phyloP scores from a whole-genome alignment of 2,329 filamentous ascomycete species.

The Neofusicoccum cordaticola region DNA sequence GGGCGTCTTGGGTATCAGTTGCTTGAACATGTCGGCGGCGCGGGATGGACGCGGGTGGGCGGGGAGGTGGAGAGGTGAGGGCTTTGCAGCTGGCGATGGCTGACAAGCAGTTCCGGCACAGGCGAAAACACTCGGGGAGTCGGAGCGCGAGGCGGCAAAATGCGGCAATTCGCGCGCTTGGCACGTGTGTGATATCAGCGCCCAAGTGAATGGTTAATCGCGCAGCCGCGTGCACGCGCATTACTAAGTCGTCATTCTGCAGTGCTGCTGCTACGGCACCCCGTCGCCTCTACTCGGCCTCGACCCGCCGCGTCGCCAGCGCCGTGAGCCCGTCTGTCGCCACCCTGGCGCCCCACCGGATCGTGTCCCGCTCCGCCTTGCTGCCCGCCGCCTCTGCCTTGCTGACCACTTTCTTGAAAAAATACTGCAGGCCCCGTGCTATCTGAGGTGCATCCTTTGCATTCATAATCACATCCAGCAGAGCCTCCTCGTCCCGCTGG shows the following conservation, averaged over 20 bases:
- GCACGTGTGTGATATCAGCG: conserved; percentile 15
- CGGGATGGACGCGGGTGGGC: conserved; percentile 23
- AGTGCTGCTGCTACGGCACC: too few species aligned
- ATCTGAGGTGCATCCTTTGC: conserved; percentile 65
- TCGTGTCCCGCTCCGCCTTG: conserved; percentile 51
- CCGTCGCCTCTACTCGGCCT: conserved; percentile 22
- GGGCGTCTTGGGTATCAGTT: conserved; percentile 49
- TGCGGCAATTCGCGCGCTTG: conserved; percentile 15
- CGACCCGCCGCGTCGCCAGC: conserved; percentile 28
- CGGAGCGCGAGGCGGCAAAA: conserved; percentile 16
- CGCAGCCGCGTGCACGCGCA: background rate
- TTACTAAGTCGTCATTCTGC: background rate
- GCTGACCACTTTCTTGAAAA: conserved; percentile 71
- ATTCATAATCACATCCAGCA: conserved; percentile 66
- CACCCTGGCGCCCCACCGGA: conserved; percentile 45
- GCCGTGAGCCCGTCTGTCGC: conserved; percentile 36
- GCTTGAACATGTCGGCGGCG: conserved; percentile 50
- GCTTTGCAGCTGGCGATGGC: conserved; percentile 11
- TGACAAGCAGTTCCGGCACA: background rate
- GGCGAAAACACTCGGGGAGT: conserved; percentile 17
- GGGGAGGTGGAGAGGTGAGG: conserved; percentile 19
- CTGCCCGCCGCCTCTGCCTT: conserved; percentile 57
- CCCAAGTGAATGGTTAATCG: conserved; percentile 5
- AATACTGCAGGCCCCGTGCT: conserved; percentile 72
- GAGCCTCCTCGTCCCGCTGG: conserved; percentile 52